phyloP scores from a whole-genome alignment of 345 rosid genomes.

The Draba incana region DNA sequence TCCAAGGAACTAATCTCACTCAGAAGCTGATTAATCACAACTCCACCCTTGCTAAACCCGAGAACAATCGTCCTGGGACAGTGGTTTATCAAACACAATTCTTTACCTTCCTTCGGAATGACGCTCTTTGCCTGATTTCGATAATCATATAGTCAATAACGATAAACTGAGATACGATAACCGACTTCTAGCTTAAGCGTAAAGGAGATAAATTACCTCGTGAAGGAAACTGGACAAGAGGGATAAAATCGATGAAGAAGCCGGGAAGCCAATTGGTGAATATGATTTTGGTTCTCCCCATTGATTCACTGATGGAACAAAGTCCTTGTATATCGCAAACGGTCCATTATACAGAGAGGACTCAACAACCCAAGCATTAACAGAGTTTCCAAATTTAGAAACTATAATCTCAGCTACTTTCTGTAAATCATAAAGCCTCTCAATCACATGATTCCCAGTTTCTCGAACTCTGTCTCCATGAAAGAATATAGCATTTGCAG shows the following conservation, averaged over 20 bases:
- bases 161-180: not conserved
- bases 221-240: constrained; percentile 62
- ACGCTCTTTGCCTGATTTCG: constrained; percentile 47
- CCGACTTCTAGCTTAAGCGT: too few species aligned
- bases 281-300: constrained; percentile 72
- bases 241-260: constrained; percentile 62
- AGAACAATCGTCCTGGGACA: constrained; percentile 60
- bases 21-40: constrained; percentile 80
- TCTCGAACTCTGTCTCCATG: constrained; percentile 74
- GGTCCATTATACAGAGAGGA: constrained; percentile 71
- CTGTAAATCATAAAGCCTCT: constrained; percentile 69
- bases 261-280: constrained; percentile 60
- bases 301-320: constrained; percentile 61
- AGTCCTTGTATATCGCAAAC: constrained; percentile 74
- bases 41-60: constrained; percentile 94
- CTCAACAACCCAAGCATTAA: constrained; percentile 78
- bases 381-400: constrained; percentile 67
- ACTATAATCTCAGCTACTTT: constrained; percentile 65
- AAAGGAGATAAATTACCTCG: constrained; percentile 52
- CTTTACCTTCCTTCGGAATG: constrained; percentile 38
- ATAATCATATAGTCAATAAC: not conserved
- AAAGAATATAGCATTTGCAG: constrained; percentile 73
- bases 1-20: constrained; percentile 59
- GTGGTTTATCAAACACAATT: constrained; percentile 22
- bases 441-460: constrained; percentile 65